phyloP scores from a whole-genome alignment of 2,329 filamentous ascomycete species.

The Botrytis fabae region DNA sequence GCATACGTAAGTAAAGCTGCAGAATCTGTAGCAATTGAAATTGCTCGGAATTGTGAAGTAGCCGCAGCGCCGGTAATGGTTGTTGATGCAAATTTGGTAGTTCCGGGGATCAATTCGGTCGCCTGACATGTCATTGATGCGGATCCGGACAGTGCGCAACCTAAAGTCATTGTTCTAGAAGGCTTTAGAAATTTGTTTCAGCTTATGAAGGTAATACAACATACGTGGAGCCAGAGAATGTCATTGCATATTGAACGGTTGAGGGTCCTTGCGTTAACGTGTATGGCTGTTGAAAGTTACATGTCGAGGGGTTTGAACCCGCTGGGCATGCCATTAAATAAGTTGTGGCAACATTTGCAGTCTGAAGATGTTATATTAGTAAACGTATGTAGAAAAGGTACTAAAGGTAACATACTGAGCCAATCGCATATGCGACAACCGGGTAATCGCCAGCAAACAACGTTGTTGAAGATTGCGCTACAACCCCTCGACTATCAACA shows the following conservation, averaged over 20 bases:
- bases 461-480: slow-evolving; percentile 9
- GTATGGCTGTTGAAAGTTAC: slow-evolving; percentile 30
- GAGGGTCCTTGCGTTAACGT: slow-evolving; percentile 29
- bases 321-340: slow-evolving; percentile 29
- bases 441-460: slow-evolving; percentile 26
- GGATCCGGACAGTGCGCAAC: slow-evolving; percentile 11
- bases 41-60: slow-evolving; percentile 24
- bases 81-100: slow-evolving; percentile 18
- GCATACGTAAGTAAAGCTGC: slow-evolving; percentile 25
- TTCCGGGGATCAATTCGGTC: slow-evolving; percentile 12
- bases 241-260: slow-evolving; percentile 27
- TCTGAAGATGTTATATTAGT: neutral
- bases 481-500: slow-evolving; percentile 1
- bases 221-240: slow-evolving; percentile 22
- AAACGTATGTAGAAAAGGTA: neutral
- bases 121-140: slow-evolving; percentile 18
- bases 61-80: slow-evolving; percentile 23
- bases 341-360: slow-evolving; percentile 26
- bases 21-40: slow-evolving; percentile 23
- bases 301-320: slow-evolving; percentile 19
- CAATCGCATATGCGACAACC: slow-evolving; percentile 27
- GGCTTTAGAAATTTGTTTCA: neutral
- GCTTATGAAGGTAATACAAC: neutral
- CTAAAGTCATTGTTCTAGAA: slow-evolving; percentile 2
- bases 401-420: slow-evolving; percentile 23